Conservation (phyloP, 805 yeast genomes). For the Barnettozyma sucrosica region DNA sequence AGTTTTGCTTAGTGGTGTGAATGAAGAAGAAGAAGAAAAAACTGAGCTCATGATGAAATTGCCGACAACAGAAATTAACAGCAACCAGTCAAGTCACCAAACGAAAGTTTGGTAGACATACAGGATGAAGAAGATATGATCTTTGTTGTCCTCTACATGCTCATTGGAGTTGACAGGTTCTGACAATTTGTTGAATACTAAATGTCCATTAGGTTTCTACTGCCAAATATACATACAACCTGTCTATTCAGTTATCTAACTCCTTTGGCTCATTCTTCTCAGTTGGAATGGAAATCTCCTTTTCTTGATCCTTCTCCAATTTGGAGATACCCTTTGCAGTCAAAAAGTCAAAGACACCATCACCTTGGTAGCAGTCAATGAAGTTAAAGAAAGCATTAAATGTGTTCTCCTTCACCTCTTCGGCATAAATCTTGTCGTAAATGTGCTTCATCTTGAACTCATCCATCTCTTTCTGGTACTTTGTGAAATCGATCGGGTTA, state of each 20-base stretch:
- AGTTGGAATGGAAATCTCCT: slow-evolving; percentile 22
- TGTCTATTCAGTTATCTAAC: not conserved
- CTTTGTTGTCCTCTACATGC: not conserved
- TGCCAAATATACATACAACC: not conserved
- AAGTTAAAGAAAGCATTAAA: slow-evolving; percentile 89
- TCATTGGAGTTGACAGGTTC: too few species aligned
- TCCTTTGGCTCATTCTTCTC: slow-evolving; percentile 13
- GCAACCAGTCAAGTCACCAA: not conserved
- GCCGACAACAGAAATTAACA: not conserved
- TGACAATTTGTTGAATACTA: not conserved
- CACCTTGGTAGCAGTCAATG: slow-evolving; percentile 74
- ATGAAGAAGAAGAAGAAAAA: not conserved
- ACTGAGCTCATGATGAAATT: not conserved
- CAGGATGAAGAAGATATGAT: too few species aligned
- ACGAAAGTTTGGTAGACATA: not conserved
- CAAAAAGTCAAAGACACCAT: slow-evolving; percentile 38
- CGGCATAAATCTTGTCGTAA: slow-evolving; percentile 87
- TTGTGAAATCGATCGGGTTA: slow-evolving; percentile 62
- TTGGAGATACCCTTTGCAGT: slow-evolving; percentile 37
- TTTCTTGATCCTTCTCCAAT: slow-evolving; percentile 12
- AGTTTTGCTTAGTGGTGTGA: not conserved
- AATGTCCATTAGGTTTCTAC: too few species aligned
- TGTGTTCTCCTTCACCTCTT: slow-evolving; percentile 81
- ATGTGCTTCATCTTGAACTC: slow-evolving; percentile 82
- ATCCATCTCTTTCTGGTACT: slow-evolving; percentile 65